These are phyloP conservation scores for Triticum aestivum DNA, from an alignment of 176 grass and related monocot genomes.

Conservation along the genomic window DNA sequence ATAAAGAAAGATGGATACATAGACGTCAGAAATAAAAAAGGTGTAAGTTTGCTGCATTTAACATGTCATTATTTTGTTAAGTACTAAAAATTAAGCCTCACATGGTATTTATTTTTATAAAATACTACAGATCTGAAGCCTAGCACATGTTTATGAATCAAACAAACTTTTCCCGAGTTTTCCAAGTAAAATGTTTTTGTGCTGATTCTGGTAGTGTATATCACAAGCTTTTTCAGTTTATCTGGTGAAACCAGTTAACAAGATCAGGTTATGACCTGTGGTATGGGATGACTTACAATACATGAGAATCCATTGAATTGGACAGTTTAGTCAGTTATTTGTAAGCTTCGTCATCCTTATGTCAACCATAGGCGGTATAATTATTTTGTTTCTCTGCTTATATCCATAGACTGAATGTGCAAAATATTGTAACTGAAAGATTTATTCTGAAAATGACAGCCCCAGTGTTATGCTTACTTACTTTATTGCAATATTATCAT, in stretches of 20 bases:
- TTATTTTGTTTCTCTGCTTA: background rate
- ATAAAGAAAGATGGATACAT: slow-evolving; percentile 80
- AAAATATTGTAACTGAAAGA: background rate
- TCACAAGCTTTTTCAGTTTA: background rate
- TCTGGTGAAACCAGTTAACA: background rate
- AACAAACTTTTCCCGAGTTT: background rate
- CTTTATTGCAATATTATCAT: background rate
- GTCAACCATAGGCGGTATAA: background rate
- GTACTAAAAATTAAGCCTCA: background rate
- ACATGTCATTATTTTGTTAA: background rate
- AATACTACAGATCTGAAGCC: background rate
- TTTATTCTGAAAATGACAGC: background rate
- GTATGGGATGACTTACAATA: background rate
- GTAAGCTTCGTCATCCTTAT: background rate
- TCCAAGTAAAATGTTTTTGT: background rate
- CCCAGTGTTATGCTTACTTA: background rate
- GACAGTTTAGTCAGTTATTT: background rate
- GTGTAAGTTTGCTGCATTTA: slow-evolving; percentile 33
- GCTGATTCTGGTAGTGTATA: slow-evolving; percentile 14
- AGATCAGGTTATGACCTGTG: slow-evolving; percentile 2
- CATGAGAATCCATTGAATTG: background rate
- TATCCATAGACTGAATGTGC: background rate
- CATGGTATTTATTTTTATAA: background rate
- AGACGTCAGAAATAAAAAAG: slow-evolving; percentile 80
- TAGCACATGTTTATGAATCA: background rate